These are phyloP conservation scores for Teratosphaeria gauchensis DNA, from an alignment of 2,329 filamentous ascomycete species.

Conservation along the genomic window DNA sequence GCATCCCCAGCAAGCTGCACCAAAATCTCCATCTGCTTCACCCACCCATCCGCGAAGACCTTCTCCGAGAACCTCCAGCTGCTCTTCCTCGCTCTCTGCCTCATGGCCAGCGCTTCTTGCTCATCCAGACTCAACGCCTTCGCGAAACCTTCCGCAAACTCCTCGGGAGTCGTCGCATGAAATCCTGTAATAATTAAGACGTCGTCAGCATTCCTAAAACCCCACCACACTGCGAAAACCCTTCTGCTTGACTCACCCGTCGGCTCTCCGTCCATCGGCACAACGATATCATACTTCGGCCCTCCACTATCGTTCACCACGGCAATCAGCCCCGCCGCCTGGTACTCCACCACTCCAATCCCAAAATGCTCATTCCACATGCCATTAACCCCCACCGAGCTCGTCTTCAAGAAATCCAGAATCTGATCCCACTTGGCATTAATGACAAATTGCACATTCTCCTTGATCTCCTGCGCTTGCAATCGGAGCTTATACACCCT, in stretches of 20 bases:
- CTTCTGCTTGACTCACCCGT: too few species aligned
- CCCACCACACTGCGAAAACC: too few species aligned
- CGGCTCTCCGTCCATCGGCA: conserved; percentile 64
- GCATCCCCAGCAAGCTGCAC: conserved; percentile 33
- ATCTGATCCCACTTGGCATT: conserved; percentile 87
- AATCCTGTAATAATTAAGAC: too few species aligned
- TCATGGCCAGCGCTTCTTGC: conserved; percentile 61
- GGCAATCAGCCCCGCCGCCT: conserved; percentile 83
- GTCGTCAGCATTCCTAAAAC: too few species aligned
- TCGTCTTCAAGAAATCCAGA: conserved; percentile 63
- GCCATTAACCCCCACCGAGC: conserved; percentile 82
- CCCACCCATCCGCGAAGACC: conserved; percentile 73
- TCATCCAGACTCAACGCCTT: conserved; percentile 60
- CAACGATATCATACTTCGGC: conserved; percentile 86
- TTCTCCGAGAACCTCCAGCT: conserved; percentile 80
- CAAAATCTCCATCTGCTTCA: conserved; percentile 62
- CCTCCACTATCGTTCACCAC: conserved; percentile 92
- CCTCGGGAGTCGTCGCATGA: conserved; percentile 65
- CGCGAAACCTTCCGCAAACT: conserved; percentile 74
- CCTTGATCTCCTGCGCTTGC: conserved; percentile 73
- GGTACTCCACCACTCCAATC: conserved; percentile 96
- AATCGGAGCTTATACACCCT: conserved; percentile 81
- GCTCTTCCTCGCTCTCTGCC: conserved; percentile 64
- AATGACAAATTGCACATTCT: conserved; percentile 75
- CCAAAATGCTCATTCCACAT: conserved; percentile 99